Percentiles rank a stretch among this genome's conserved stretches.
These are phyloP conservation scores for Eucalyptus marginata DNA, from an alignment of 345 rosid genomes.

Conservation along the genomic window DNA sequence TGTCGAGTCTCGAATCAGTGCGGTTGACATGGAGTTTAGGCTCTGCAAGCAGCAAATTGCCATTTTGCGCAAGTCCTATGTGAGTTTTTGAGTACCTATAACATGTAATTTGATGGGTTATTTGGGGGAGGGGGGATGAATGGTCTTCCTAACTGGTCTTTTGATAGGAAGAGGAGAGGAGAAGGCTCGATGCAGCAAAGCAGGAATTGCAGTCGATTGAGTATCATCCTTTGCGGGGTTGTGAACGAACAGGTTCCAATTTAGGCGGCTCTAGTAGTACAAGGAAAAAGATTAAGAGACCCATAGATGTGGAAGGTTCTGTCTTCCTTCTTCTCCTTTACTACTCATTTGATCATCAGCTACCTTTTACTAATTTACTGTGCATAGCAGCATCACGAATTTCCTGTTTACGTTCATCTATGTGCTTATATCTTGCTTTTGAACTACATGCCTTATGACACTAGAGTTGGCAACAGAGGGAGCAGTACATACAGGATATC, in stretches of 20 bases:
- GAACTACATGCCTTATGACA: background rate
- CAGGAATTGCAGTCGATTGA: slow-evolving; percentile 57
- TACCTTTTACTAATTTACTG: background rate
- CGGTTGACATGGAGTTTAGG: slow-evolving; percentile 74
- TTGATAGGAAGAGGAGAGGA: slow-evolving; percentile 44
- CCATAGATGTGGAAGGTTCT: slow-evolving; percentile 21
- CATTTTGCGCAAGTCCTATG: slow-evolving; percentile 39
- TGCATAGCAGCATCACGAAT: background rate
- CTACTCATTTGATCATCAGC: background rate
- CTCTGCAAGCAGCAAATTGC: slow-evolving; percentile 67
- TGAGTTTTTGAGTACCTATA: slow-evolving; percentile 16
- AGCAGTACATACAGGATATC: background rate
- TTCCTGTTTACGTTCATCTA: background rate
- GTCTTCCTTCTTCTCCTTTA: background rate
- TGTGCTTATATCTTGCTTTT: background rate
- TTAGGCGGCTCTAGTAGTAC: background rate
- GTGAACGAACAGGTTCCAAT: background rate
- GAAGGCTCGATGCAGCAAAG: slow-evolving; percentile 30
- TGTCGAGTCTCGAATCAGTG: slow-evolving; percentile 37
- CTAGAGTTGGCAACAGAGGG: background rate
- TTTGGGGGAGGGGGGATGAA: background rate
- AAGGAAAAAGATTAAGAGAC: slow-evolving; percentile 42
- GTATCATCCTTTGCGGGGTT: slow-evolving; percentile 71
- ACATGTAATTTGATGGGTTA: background rate
- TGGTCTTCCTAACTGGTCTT: background rate